Evolutionary conservation across 2,329 filamentous ascomycete species (phyloP).

Genomic region (Colletotrichum aenigma): DNA sequence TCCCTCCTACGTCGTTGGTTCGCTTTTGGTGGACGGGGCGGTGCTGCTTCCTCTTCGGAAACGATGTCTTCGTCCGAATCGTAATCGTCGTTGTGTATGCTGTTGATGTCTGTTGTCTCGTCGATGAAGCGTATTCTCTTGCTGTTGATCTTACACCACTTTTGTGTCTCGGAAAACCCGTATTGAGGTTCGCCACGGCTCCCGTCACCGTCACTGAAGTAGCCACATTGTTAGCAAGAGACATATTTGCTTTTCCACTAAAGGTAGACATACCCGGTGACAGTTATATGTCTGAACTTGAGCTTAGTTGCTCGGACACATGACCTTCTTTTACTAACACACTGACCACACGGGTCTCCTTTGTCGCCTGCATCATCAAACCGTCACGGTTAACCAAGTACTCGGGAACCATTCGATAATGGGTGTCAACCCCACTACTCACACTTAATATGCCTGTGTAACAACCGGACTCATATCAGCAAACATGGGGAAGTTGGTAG

Average conservation of each 20-base stretch:
- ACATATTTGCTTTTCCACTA: not conserved
- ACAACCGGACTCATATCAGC: not conserved
- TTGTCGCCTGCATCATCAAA: not conserved
- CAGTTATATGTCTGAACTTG: constrained; percentile 3
- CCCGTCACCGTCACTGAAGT: not conserved
- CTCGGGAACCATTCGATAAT: not conserved
- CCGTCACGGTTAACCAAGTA: not conserved
- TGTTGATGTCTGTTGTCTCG: constrained; percentile 1
- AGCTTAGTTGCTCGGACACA: not conserved
- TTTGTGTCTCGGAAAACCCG: not conserved
- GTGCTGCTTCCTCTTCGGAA: not conserved
- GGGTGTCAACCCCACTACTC: not conserved
- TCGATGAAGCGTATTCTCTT: constrained; percentile 8
- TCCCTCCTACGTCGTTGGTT: not conserved
- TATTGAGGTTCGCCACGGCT: not conserved
- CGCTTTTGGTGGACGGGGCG: not conserved
- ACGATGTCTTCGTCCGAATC: not conserved
- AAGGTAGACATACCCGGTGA: not conserved
- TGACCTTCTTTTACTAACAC: not conserved
- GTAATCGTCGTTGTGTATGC: not conserved
- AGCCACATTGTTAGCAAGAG: not conserved
- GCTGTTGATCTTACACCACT: not conserved
- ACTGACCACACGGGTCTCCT: constrained; percentile 3
- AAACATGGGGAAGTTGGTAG: not conserved
- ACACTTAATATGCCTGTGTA: constrained; percentile 7